Base-by-base conservation (phyloP, 768 basidiomycete species). In the Asterophora parasitica region DNA sequence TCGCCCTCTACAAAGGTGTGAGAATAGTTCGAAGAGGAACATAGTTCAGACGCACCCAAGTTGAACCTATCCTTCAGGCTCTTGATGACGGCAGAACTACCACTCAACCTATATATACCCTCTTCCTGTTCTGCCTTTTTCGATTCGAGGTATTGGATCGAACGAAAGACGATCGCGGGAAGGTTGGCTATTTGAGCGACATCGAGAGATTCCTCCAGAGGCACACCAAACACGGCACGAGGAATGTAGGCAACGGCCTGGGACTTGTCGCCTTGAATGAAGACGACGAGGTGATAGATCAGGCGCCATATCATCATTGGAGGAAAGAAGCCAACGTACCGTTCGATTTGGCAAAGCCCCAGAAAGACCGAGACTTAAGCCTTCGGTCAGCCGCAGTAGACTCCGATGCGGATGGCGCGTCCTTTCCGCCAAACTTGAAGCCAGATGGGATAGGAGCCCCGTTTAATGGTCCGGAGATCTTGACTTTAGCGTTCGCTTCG, bases 41-140 rank as follows among this genome's bases (percentile, higher is more conserved):
- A 42, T 35, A 40, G 19, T 28, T 31, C n/a, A 43, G 52, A 69
- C 83, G 53, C 57, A 92, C 92, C 92, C 52, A 72, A 64, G 61
- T 99, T 97, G 71, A 98, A 99, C 50, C 84, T 81, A 62, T 98
- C 96, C 61, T 87, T 92, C 36, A 99, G 73, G 43, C 73, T 81
- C 71, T 96, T 96, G 72, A 98, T 93, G 48, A 95, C 92, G 28
- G 92, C 88, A 53, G 92, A 90, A 64, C 91, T 93, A 17, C 94
- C 94, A 61, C 88, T 93, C 50, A 99, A 70, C 50, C 96, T 83
- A 69, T 97, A 99, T 50, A 99, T 95, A 28, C 96, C 96, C 67
- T 99, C 96, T 61, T 99, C 96, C 56, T 89, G 83, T 52, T 97
- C 91, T 16, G 96, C 95, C 63, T 89, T 79, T 72, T 94, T 94